phyloP scores from a whole-genome alignment of 73 alveolate species.

The Blepharisma stoltei region DNA sequence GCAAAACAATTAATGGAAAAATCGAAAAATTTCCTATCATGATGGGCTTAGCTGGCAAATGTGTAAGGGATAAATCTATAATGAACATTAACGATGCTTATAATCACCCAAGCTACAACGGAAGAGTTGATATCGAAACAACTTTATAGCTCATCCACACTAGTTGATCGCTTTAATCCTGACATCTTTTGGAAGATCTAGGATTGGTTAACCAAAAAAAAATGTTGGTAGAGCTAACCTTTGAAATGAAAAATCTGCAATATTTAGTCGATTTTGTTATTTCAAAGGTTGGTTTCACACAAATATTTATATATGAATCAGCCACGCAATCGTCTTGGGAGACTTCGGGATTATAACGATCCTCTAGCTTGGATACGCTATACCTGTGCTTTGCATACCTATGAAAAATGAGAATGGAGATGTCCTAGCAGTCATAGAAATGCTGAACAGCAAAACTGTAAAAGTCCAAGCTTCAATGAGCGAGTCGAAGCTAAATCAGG shows the following conservation, averaged over 20 bases:
- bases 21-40: neutral
- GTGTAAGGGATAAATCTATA: neutral
- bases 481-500: conserved; percentile 35
- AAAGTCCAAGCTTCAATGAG: conserved; percentile 24
- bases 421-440: conserved; percentile 26
- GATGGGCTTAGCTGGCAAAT: conserved; percentile 23
- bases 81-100: conserved; percentile 3
- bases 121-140: conserved; percentile 47
- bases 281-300: too few relatives aligned
- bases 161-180: too few relatives aligned
- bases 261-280: too few relatives aligned
- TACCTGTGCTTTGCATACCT: conserved; percentile 42
- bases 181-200: too few relatives aligned
- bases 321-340: too few relatives aligned
- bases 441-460: conserved; percentile 38
- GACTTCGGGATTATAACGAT: too few relatives aligned
- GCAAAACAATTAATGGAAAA: neutral
- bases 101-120: conserved; percentile 31
- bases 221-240: too few relatives aligned
- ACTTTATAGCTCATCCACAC: too few relatives aligned
- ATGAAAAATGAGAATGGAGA: conserved; percentile 8
- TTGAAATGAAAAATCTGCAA: too few relatives aligned
- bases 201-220: too few relatives aligned
- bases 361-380: too few relatives aligned
- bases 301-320: too few relatives aligned